Evolutionary conservation across 805 yeast genomes (phyloP).

Genomic region (Phaffomyces opuntiae): DNA sequence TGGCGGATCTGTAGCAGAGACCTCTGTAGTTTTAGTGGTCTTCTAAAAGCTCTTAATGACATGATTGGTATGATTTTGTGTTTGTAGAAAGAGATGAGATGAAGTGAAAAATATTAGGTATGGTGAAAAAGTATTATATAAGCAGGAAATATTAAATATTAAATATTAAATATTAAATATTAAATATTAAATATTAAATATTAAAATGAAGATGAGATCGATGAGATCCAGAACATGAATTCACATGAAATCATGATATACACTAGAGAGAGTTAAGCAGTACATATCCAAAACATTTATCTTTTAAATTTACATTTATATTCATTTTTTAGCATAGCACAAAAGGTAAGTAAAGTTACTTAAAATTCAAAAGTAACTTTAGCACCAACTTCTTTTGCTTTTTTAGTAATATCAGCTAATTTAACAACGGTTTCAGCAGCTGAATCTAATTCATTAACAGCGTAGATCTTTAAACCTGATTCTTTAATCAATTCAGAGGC

Average conservation of each 20-base stretch:
- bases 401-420: conserved; percentile 46
- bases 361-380: conserved; percentile 41
- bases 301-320: neutral
- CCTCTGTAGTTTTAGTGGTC: neutral
- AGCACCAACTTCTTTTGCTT: conserved; percentile 42
- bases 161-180: too few species aligned
- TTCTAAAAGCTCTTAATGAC: neutral
- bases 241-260: too few species aligned
- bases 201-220: too few species aligned
- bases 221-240: too few species aligned
- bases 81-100: too few species aligned
- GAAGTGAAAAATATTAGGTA: too few species aligned
- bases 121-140: neutral
- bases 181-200: too few species aligned
- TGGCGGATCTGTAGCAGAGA: neutral
- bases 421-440: conserved; percentile 95
- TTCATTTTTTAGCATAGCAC: neutral
- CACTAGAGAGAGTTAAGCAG: too few species aligned
- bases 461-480: conserved; percentile 88
- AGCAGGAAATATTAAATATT: neutral
- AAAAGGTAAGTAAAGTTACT: too few species aligned
- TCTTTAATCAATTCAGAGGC: conserved; percentile 82
- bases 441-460: conserved; percentile 88
- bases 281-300: too few species aligned
- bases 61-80: neutral